Conservation (phyloP, 2,329 filamentous ascomycete genomes). For the Colletotrichum liriopes region DNA sequence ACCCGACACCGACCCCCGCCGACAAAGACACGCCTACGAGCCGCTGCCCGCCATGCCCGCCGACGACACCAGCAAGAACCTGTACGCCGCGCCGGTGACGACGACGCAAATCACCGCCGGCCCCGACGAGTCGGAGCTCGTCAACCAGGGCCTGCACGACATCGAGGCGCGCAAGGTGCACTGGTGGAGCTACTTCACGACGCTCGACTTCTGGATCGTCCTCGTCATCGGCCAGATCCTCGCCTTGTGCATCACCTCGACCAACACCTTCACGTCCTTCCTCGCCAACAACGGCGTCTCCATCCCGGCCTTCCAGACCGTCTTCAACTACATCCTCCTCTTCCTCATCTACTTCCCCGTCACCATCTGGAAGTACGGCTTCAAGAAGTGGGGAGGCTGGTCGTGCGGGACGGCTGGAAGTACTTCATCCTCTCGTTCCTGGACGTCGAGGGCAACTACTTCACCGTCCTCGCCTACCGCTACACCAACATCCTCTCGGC, state of each 20-base stretch:
- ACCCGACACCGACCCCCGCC: slow-evolving; percentile 33
- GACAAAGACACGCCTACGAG: slow-evolving; percentile 35
- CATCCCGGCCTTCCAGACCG: slow-evolving; percentile 94
- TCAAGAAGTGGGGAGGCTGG: slow-evolving; percentile 77
- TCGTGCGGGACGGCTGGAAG: slow-evolving; percentile 86
- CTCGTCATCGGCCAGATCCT: slow-evolving; percentile 86
- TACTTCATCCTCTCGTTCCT: slow-evolving; percentile 94
- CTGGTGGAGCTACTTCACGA: slow-evolving; percentile 84
- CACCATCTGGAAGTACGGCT: slow-evolving; percentile 85
- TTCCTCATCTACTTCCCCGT: slow-evolving; percentile 85
- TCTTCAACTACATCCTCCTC: slow-evolving; percentile 94
- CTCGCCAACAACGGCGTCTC: slow-evolving; percentile 77
- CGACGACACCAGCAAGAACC: slow-evolving; percentile 32
- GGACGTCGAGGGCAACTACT: slow-evolving; percentile 98
- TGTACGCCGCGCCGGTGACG: slow-evolving; percentile 38
- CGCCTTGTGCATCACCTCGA: slow-evolving; percentile 90
- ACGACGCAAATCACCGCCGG: slow-evolving; percentile 43
- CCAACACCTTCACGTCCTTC: slow-evolving; percentile 90
- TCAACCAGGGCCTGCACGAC: slow-evolving; percentile 67
- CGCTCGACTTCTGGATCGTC: slow-evolving; percentile 90
- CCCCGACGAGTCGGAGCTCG: slow-evolving; percentile 54
- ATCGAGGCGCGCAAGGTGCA: slow-evolving; percentile 68
- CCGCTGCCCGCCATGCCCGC: slow-evolving; percentile 31
- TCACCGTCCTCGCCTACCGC: slow-evolving; percentile 93
- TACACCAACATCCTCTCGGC: slow-evolving; percentile 94